phyloP scores from a whole-genome alignment of 2,329 filamentous ascomycete species.

The Apiospora pterosperma region DNA sequence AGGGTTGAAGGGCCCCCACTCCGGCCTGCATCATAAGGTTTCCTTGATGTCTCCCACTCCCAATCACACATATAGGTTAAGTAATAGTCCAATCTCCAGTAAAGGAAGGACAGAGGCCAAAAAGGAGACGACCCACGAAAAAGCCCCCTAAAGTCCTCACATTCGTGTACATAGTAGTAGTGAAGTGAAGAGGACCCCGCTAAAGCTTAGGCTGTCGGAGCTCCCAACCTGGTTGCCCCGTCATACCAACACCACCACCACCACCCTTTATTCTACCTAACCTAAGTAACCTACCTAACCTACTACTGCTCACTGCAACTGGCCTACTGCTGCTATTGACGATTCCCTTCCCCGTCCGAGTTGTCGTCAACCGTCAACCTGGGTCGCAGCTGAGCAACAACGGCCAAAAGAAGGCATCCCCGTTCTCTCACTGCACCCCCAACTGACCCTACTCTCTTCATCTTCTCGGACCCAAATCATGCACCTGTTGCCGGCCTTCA shows the following conservation, averaged over 20 bases:
- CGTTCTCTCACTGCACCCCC: neutral
- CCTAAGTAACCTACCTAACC: neutral
- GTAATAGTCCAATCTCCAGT: neutral
- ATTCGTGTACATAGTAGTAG: too few relatives aligned
- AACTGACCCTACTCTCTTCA: neutral
- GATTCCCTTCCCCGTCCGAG: neutral
- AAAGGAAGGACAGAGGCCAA: neutral
- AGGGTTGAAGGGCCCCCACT: neutral
- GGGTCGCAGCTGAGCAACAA: slow-evolving; percentile 6
- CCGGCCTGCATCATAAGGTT: neutral
- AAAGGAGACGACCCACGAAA: slow-evolving; percentile 1
- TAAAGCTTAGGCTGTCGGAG: slow-evolving; percentile 1
- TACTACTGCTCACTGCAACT: neutral
- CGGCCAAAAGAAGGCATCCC: neutral
- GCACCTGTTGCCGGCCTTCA: slow-evolving; percentile 9
- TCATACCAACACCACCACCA: neutral
- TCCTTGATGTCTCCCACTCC: neutral
- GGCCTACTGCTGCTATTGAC: neutral
- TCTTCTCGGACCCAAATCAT: slow-evolving; percentile 3
- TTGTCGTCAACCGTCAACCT: neutral
- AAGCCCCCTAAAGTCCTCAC: slow-evolving; percentile 1
- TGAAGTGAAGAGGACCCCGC: neutral
- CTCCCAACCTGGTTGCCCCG: neutral
- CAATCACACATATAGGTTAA: neutral
- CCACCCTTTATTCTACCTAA: neutral